Evolutionary conservation across 495 filamentous ascomycete genomes (phyloP), one percentile per base, ranked within the genome.

Genomic region (Aspergillus kassunensis): DNA sequence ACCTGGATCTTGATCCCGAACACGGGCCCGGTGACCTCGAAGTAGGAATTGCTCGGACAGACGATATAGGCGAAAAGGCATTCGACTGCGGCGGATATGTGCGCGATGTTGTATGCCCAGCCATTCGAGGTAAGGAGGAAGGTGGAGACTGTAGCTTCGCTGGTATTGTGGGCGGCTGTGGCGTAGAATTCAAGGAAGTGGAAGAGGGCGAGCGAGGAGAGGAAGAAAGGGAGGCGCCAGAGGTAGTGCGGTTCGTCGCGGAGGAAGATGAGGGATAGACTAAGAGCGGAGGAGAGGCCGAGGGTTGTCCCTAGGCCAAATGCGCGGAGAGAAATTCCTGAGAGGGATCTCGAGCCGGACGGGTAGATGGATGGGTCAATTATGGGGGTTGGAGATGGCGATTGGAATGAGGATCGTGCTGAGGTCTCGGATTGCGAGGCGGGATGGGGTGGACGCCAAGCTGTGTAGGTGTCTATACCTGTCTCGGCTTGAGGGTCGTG

Each of bases 141-240:
- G 7, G 90, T 85, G 50, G 74, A 75, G 15, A 89, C 70, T 6
- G 77, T 76, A 6, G 90, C 90, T n/a, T 77, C 69, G 30, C 72
- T 67, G 0, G 90, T 88, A 71, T 97, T 97, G 70, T 87, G 88
- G 19, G 69, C 70, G 21, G 93, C 93, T 0, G 92, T 97, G 42
- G 82, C 86, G 74, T 80, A 92, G 77, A 88, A 98, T 70, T 98
- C 93, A 68, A 98, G 86, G 73, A 95, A 95, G 70, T 98, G 93
- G 79, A 97, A 97, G 48, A 86, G 63, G 13, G 84, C 81, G 49
- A 98, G 83, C 21, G 82, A 67, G 40, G 77, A 70, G 61, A 91
- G 57, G 73, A 98, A 96, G 75, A 90, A 85, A 15, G 90, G 83
- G 1, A 86, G 64, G 53, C 93, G 88, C 91, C 91, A 97, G 54